Base-by-base conservation (phyloP, 2,329 filamentous ascomycete genomes). In the Orbilia javanica region DNA sequence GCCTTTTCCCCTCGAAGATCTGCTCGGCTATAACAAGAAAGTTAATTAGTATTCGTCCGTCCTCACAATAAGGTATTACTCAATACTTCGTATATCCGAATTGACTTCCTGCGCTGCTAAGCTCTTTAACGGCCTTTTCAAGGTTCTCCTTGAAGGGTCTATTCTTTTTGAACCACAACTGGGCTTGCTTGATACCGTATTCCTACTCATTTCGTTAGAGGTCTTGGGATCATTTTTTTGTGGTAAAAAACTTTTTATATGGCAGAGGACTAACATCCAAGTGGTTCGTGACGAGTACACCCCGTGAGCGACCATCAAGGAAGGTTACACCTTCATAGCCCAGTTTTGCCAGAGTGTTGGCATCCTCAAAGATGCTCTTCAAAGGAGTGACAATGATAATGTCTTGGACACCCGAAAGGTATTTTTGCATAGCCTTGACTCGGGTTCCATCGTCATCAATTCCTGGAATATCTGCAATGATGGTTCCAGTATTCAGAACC, bases 401-500 rank as follows among this genome's bases (percentile, higher is more conserved):
- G 1, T 77, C 66, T 20, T 77, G 72, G 8, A 36, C 48, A 18
- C n/a, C 44, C 3, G 72, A 36, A 6, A 70, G 53, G 29, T 66
- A 77, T 39, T 66, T 39, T 60, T 66, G 66, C 36, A 50, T 66
- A 1, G 57, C 10, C 1, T 6, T 4, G 13, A 42, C 48, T n/a
- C 60, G 34, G 22, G 65, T 60, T 3, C n/a, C 7, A 6, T 18
- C 25, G n/a, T 77, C 29, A 11, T 77, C 72, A 18, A 62, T 50
- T 3, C 65, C 72, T 4, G 72, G 72, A n/a, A 77, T 77, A 53
- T 77, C 72, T n/a, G 65, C 57, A 3, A 77, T n/a, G 7, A 70
- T 62, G 10, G 48, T 50, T 4, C 72, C 72, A 18, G 46, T 66
- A 22, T 52, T 46, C n/a, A 77, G 34, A 11, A 77, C 52, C 4